Evolutionary conservation across 108 stramenopile genomes (phyloP), one percentile per base, ranked within the genome.

Genomic region (Fragilaria crotonensis): DNA sequence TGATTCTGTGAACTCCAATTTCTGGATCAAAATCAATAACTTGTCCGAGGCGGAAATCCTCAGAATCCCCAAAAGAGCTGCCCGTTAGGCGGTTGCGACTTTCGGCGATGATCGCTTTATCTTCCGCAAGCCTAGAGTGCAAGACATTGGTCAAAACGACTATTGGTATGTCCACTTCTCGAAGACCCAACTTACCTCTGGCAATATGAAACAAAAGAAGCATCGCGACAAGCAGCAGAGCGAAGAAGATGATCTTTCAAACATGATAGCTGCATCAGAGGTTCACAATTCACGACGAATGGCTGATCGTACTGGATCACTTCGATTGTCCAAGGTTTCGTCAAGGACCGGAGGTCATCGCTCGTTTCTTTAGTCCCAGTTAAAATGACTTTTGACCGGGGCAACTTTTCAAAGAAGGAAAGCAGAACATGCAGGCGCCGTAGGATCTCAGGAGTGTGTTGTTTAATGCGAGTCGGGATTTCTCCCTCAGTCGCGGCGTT

Each of bases 231-330:
- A 20, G 45, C 18, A 27, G 31, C 27, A 11, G 70, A 30, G 30
- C 66, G 58, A n/a, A 79, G 60, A 45, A 79, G 31, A 31, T 75
- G 78, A 32, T 19, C 30, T 45, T 71, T 52, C 4, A 79, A 52
- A 31, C 71, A 73, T 23, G 30, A 7, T n/a, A 79, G 26, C 17
- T 70, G 59, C 47, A 72, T 54, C 31, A 79, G 56, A 22, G 78
- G 78, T 44, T 79, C 73, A 11, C 59, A 69, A 45, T 57, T 48
- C 5, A 71, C 25, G 51, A 45, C 50, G 36, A 54, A 23, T 26
- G 45, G 17, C 33, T 57, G 41, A 54, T n/a, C 14, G 22, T 51
- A 4, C 51, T 20, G 64, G 56, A 50, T 33, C 45, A 47, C 63
- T 25, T 63, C 48, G 3, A 70, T 57, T 26, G 41, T 47, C 19